Conservation (phyloP, 2,329 filamentous ascomycete species). For the Fusarium buxicola region DNA sequence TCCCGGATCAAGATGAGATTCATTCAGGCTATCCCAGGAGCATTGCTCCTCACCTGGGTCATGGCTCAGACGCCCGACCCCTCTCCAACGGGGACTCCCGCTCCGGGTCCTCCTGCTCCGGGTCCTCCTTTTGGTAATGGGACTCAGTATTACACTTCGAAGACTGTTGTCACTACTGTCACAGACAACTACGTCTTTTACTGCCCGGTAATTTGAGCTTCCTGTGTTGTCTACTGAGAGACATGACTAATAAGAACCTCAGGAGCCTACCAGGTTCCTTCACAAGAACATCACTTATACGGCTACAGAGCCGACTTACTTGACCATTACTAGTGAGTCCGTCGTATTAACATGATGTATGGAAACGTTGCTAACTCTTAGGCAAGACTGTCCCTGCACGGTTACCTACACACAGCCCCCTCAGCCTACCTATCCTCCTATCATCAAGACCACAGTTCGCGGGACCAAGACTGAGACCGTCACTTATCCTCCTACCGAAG, state of each 20-base stretch:
- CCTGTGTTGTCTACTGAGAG: too few relatives aligned
- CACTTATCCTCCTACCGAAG: constrained; percentile 10
- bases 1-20: constrained; percentile 16
- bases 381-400: constrained; percentile 61
- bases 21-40: not conserved
- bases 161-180: constrained; percentile 49
- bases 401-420: constrained; percentile 47
- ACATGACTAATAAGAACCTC: constrained; percentile 1
- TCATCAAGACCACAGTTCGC: constrained; percentile 10
- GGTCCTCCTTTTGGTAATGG: too few relatives aligned
- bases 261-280: constrained; percentile 51
- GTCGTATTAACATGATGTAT: not conserved
- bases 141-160: constrained; percentile 37
- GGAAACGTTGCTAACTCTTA: constrained; percentile 39
- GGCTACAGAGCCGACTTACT: constrained; percentile 54
- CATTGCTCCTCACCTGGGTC: constrained; percentile 18
- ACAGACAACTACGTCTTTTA: constrained; percentile 55
- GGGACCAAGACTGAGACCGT: constrained; percentile 1
- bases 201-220: constrained; percentile 55
- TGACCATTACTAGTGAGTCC: constrained; percentile 59
- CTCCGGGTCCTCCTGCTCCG: not conserved
- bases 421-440: constrained; percentile 6
- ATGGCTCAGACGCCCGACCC: constrained; percentile 4
- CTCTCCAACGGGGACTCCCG: not conserved
- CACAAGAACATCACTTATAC: constrained; percentile 58